These are phyloP conservation scores for Neonectria ditissima DNA, from an alignment of 2,329 filamentous ascomycete species.

Conservation along the genomic window DNA sequence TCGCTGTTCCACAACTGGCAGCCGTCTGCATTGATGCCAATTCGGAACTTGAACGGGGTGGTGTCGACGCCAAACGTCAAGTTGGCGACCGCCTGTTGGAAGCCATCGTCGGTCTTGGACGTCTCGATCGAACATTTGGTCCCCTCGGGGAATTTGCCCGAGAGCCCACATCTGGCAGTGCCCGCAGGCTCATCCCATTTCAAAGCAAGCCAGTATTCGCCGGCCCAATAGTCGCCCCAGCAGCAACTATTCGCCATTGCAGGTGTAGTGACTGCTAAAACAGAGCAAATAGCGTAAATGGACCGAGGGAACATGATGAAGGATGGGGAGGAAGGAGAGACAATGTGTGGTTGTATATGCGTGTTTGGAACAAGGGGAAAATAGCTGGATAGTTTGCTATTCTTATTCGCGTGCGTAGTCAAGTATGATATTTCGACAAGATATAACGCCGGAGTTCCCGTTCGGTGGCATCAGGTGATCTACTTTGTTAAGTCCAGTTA, in stretches of 20 bases:
- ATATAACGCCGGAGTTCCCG: too few relatives aligned
- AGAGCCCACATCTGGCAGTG: background rate
- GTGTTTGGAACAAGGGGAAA: too few relatives aligned
- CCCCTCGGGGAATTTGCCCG: background rate
- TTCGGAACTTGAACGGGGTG: slow-evolving; percentile 1
- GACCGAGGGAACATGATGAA: too few relatives aligned
- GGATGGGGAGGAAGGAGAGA: too few relatives aligned
- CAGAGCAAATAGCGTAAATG: too few relatives aligned
- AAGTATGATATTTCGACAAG: too few relatives aligned
- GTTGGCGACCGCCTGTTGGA: background rate
- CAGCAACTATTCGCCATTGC: background rate
- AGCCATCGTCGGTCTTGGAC: background rate
- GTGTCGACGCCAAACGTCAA: background rate
- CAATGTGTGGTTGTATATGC: too few relatives aligned
- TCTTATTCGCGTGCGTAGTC: too few relatives aligned
- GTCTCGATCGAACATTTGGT: slow-evolving; percentile 4
- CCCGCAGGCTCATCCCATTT: background rate
- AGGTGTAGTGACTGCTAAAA: too few relatives aligned
- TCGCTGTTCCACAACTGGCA: background rate
- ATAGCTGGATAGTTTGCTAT: too few relatives aligned
- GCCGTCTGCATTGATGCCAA: background rate
- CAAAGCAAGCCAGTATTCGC: background rate
- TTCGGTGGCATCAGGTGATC: too few relatives aligned
- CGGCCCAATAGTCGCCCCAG: background rate
- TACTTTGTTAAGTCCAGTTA: too few relatives aligned